Evolutionary conservation across 1,284 basidiomycete species (phyloP).

Genomic region (Ganoderma resinaceum): DNA sequence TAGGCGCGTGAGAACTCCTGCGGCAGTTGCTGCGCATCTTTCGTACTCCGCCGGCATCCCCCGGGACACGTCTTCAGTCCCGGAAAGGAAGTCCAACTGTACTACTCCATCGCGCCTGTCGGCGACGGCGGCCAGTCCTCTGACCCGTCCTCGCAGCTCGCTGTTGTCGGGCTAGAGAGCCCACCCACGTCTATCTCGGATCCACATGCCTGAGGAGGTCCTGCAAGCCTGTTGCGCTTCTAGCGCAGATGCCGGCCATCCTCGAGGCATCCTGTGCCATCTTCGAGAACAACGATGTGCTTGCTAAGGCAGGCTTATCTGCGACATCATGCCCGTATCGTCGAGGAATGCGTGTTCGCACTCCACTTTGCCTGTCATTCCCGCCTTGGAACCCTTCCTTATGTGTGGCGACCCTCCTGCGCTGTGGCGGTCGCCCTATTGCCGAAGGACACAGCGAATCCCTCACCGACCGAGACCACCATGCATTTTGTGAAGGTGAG

Average conservation of each 20-base stretch:
- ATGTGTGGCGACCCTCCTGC: neutral
- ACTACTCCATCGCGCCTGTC: neutral
- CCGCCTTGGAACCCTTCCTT: neutral
- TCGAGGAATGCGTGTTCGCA: neutral
- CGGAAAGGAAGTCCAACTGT: neutral
- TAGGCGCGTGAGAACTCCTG: neutral
- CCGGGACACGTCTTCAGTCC: conserved; percentile 1
- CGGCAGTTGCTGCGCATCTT: conserved; percentile 6
- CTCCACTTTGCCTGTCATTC: conserved; percentile 1
- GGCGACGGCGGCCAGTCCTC: neutral
- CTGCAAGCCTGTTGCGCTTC: neutral
- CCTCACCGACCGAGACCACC: neutral
- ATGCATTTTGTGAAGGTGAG: conserved; percentile 1
- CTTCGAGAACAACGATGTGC: conserved; percentile 3
- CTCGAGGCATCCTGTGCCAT: neutral
- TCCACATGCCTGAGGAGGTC: neutral
- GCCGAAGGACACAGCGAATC: neutral
- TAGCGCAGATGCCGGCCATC: neutral
- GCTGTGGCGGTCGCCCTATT: conserved; percentile 2
- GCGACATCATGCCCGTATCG: neutral
- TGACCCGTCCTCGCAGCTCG: neutral
- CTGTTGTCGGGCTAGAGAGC: neutral
- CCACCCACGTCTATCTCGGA: neutral
- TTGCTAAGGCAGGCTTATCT: conserved; percentile 2
- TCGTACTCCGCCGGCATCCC: conserved; percentile 14